Evolutionary conservation across 495 filamentous ascomycete genomes (phyloP), one percentile per base, ranked within the genome.

Genomic region (Letharia lupina): DNA sequence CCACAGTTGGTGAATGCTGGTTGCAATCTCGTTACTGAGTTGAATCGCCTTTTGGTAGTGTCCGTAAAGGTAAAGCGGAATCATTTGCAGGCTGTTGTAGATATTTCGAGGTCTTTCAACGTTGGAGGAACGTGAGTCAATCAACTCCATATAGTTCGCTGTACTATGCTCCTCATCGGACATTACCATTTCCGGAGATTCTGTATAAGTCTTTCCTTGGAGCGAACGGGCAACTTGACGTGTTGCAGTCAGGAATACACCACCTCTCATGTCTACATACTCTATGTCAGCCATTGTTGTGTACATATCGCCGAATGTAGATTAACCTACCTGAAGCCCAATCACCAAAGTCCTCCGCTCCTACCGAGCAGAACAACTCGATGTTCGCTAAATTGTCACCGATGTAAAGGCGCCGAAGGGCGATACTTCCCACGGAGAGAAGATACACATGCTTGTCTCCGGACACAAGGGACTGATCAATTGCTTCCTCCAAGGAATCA

Each of bases 401-500:
- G 31, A 85, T 81, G 67, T 84, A 91, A 35, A 95, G 82, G 61
- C 83, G 86, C 41, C 87, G 84, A 70, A 86, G 83, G 1, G 89
- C 86, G 67, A 87, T 83, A 33, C 90, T 79, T 0, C 87, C 91
- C 62, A 91, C 82, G 70, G 88, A 88, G 44, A 92, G 79, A 33
- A 96, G 81, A 8, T 87, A 83, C 18, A 91, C 81, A 66, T 89
- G 88, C 18, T 88, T 84, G 70, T 96, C 91, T 18, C 89, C 89
- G 48, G 88, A 82, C 16, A 82, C 79, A 10, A 88, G 81, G 0
- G 87, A 85, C n/a, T 83, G 81, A 66, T 95, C 90, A 61, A 91
- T 78, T 2, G 87, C 85, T 35, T 80, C 79, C 66, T 91, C 88
- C 7, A 93, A 78, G 48, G 83, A 80, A 15, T 81, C 80, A 11